Base-by-base conservation (phyloP, 108 stramenopile species). In the Cyclotella atomus region DNA sequence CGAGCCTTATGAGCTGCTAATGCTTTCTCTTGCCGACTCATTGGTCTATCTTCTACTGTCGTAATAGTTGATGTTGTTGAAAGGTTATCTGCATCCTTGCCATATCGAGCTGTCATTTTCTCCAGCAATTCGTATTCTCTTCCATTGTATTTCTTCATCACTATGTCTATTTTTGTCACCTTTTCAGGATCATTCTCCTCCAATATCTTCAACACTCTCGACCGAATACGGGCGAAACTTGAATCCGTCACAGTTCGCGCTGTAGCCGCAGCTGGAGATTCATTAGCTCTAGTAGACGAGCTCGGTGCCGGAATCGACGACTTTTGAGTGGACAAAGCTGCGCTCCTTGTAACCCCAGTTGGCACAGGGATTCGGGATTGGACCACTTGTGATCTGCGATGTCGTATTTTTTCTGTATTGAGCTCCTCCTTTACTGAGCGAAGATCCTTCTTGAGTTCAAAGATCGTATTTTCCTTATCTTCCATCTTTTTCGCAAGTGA, bases 71-170 rank as follows among this genome's bases (percentile, higher is more conserved):
- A 79, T 65, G 34, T 14, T 57, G 44, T 38, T 59, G 68, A 65
- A 29, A n/a, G n/a, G n/a, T 27, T 50, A 49, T 47, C 23, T 60
- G 57, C 53, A 17, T 68, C 79, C n/a, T 49, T 49, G 47, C 4
- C 47, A 19, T 93, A 96, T 34, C 93, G 83, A 56, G 83, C 81
- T 24, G 81, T 90, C 93, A 95, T 93, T 81, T 95, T 96, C 36
- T 90, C 89, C 20, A 96, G 67, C 27, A 96, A 68, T 9, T 92
- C 83, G 1, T 45, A 61, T 59, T 96, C 93, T 67, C 91, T 90
- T 29, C 96, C 96, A 66, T 89, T 85, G 83, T 93, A 96, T 59
- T 93, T 88, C 24, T 91, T 88, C 91, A 96, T 93, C 47, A 96
- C 83, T 30, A 74, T 83, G 49, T 96, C 92, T 56, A 96, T 88